phyloP scores from a whole-genome alignment of 2,329 filamentous ascomycete genomes.

The Microcyclosporella mali region DNA sequence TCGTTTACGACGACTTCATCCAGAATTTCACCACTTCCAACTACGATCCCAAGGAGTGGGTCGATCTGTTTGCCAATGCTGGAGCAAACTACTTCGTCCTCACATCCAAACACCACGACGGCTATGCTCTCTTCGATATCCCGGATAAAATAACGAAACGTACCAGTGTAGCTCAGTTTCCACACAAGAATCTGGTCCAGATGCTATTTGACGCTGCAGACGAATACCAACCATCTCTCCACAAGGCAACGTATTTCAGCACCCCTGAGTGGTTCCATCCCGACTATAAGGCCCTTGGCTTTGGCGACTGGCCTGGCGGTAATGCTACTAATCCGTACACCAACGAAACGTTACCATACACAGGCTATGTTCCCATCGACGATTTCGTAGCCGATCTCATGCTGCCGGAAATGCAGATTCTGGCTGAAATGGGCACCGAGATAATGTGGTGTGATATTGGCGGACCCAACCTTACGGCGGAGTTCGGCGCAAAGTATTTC shows the following conservation, averaged over 20 bases:
- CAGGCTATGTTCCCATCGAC: slow-evolving; percentile 37
- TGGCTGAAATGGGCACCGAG: slow-evolving; percentile 40
- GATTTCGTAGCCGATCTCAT: slow-evolving; percentile 40
- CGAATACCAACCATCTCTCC: slow-evolving; percentile 39
- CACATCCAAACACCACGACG: slow-evolving; percentile 44
- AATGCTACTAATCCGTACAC: slow-evolving; percentile 43
- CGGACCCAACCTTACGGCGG: slow-evolving; percentile 38
- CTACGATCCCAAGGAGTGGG: slow-evolving; percentile 50
- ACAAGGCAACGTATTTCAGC: slow-evolving; percentile 41
- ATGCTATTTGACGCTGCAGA: slow-evolving; percentile 42
- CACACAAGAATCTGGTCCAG: slow-evolving; percentile 38
- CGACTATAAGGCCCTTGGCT: slow-evolving; percentile 38
- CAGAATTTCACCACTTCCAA: slow-evolving; percentile 46
- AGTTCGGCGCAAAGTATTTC: slow-evolving; percentile 41
- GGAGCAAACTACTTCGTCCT: slow-evolving; percentile 46
- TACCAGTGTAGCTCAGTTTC: slow-evolving; percentile 36
- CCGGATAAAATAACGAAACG: slow-evolving; percentile 37
- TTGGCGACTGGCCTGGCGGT: slow-evolving; percentile 35
- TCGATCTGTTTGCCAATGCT: slow-evolving; percentile 48
- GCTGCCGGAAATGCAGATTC: slow-evolving; percentile 40
- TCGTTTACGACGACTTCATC: slow-evolving; percentile 53
- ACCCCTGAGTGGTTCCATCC: slow-evolving; percentile 46
- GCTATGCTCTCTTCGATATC: slow-evolving; percentile 42
- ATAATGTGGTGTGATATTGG: slow-evolving; percentile 47
- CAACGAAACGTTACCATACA: slow-evolving; percentile 38